These are phyloP conservation scores for Xylaria hypoxylon DNA, from an alignment of 2,329 filamentous ascomycete species.

Conservation along the genomic window DNA sequence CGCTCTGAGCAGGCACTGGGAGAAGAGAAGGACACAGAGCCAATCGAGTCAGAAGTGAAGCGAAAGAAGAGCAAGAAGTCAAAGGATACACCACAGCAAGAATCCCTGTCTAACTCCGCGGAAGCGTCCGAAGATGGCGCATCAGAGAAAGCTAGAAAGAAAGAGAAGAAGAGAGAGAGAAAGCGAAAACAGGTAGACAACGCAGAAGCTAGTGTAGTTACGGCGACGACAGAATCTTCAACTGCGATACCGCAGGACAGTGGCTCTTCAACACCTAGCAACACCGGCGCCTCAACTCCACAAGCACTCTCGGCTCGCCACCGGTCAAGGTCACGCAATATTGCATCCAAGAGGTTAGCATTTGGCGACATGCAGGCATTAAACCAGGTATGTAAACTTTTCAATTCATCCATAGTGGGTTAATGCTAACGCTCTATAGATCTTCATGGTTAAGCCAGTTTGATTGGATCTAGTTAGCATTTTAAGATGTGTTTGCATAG, in stretches of 20 bases:
- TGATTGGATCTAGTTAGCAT: conserved; percentile 36
- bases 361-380: conserved; percentile 83
- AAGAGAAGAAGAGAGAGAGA: conserved; percentile 60
- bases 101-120: conserved; percentile 47
- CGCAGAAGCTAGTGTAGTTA: conserved; percentile 43
- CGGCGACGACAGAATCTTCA: conserved; percentile 43
- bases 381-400: conserved; percentile 76
- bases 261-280: conserved; percentile 55
- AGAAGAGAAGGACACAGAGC: conserved; percentile 33
- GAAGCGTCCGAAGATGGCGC: conserved; percentile 37
- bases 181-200: conserved; percentile 56
- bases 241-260: conserved; percentile 49
- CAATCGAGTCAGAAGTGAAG: conserved; percentile 36
- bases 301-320: conserved; percentile 71
- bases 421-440: conserved; percentile 45
- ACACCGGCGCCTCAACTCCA: conserved; percentile 60
- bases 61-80: conserved; percentile 48
- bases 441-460: conserved; percentile 53
- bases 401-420: neutral
- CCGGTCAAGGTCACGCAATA: conserved; percentile 82
- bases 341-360: conserved; percentile 88
- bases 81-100: conserved; percentile 52
- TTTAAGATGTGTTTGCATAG: conserved; percentile 23
- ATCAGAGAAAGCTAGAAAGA: conserved; percentile 57
- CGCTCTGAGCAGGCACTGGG: conserved; percentile 47